Percentiles rank a stretch among this genome's conserved stretches.
phyloP scores from a whole-genome alignment of 805 yeast species.

The Wickerhamiella musiphila region DNA sequence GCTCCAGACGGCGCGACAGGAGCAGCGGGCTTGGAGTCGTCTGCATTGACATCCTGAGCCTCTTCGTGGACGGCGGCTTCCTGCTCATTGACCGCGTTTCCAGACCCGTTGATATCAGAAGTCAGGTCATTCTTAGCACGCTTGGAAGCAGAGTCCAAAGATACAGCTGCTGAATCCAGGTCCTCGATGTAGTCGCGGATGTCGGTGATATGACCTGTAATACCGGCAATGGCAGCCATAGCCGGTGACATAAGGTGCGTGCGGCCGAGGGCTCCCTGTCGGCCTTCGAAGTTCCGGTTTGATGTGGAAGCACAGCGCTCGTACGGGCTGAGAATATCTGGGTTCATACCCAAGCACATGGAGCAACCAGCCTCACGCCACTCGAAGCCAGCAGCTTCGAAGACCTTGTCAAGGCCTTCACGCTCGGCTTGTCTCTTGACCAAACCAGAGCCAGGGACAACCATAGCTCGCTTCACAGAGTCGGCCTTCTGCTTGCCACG shows the following conservation, averaged over 20 bases:
- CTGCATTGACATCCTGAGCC: constrained; percentile 28
- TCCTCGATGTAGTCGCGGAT: constrained; percentile 61
- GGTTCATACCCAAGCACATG: constrained; percentile 99
- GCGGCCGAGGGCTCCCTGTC: constrained; percentile 93
- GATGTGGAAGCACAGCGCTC: constrained; percentile 99
- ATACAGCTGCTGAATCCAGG: constrained; percentile 18
- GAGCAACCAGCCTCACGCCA: constrained; percentile 99
- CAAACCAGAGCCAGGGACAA: constrained; percentile 95
- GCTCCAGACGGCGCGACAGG: constrained; percentile 20
- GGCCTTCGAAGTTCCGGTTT: constrained; percentile 96
- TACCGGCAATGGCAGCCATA: constrained; percentile 98
- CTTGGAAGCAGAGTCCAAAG: constrained; percentile 17
- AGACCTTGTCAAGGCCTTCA: constrained; percentile 87
- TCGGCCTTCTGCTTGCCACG: constrained; percentile 77
- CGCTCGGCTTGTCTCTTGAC: constrained; percentile 85
- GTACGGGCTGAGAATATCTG: constrained; percentile 84
- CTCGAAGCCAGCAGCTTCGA: constrained; percentile 82
- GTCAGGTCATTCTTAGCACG: not conserved
- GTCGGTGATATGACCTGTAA: constrained; percentile 77
- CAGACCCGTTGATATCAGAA: constrained; percentile 1
- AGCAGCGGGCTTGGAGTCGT: constrained; percentile 14
- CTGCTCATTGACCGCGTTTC: constrained; percentile 22
- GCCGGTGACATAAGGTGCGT: constrained; percentile 98
- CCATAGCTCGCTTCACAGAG: constrained; percentile 64
- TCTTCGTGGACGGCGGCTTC: constrained; percentile 43